Percentiles rank a stretch among this genome's conserved stretches.
phyloP scores from a whole-genome alignment of 1,284 basidiomycete species.

The Rhodofomes roseus region DNA sequence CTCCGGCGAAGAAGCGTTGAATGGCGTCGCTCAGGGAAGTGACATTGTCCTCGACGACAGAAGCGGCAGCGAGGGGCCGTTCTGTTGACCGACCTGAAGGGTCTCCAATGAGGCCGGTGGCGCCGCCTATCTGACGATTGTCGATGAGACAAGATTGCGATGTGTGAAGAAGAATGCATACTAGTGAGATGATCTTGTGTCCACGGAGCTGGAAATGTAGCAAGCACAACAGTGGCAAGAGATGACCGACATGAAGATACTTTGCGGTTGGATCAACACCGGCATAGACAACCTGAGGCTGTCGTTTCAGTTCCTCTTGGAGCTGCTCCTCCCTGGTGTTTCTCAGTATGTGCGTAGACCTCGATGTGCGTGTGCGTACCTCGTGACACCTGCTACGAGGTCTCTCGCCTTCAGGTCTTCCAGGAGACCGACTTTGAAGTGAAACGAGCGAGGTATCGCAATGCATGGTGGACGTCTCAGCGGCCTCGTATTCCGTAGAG shows the following conservation, averaged over 20 bases:
- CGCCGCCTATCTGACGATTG: slow-evolving; percentile 82
- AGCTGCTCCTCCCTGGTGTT: slow-evolving; percentile 30
- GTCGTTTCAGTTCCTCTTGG: slow-evolving; percentile 28
- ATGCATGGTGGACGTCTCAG: neutral
- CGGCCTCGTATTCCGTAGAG: neutral
- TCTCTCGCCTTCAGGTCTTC: slow-evolving; percentile 27
- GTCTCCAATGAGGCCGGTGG: slow-evolving; percentile 95
- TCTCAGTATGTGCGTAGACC: slow-evolving; percentile 1
- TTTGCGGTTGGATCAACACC: slow-evolving; percentile 92
- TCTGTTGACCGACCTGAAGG: slow-evolving; percentile 89
- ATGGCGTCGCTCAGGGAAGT: slow-evolving; percentile 64
- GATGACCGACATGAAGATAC: slow-evolving; percentile 91
- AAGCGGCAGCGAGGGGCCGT: slow-evolving; percentile 63
- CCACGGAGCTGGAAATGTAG: slow-evolving; percentile 86
- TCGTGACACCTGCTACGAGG: slow-evolving; percentile 31
- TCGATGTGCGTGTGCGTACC: slow-evolving; percentile 14
- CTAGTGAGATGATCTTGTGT: slow-evolving; percentile 77
- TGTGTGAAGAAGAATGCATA: slow-evolving; percentile 6
- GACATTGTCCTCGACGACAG: slow-evolving; percentile 69
- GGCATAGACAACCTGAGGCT: slow-evolving; percentile 69
- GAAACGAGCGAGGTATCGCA: slow-evolving; percentile 15
- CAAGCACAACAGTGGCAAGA: slow-evolving; percentile 84
- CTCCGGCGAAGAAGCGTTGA: slow-evolving; percentile 68
- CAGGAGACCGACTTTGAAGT: slow-evolving; percentile 20
- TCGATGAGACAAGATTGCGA: neutral